A percentile compares a stretch with the other conserved stretches of the same genome.
Conservation (phyloP, 202 grass and related monocot genomes). For the Elaeis oleifera region DNA sequence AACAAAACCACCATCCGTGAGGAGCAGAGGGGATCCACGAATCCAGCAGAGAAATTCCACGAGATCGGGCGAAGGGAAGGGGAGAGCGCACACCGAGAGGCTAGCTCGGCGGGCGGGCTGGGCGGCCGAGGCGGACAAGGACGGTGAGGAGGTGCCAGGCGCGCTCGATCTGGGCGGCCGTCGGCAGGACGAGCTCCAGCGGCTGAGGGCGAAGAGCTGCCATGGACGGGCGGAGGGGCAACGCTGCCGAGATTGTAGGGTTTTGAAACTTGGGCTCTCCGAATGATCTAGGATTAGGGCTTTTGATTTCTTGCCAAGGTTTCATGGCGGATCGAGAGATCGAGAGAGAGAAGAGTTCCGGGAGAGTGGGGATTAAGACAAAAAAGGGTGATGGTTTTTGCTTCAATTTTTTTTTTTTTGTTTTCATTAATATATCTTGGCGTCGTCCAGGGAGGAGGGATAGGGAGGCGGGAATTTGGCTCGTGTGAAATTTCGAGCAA, state of each 20-base stretch:
- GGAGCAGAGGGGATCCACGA: constrained; percentile 44
- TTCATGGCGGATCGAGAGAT: neutral
- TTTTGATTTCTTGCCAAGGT: neutral
- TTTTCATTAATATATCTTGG: neutral
- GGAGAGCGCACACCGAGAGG: constrained; percentile 1
- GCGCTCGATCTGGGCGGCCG: constrained; percentile 28
- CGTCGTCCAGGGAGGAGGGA: constrained; percentile 4
- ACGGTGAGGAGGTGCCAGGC: constrained; percentile 81
- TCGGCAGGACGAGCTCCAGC: neutral
- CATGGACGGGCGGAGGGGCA: neutral
- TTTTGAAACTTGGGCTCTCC: too few species aligned
- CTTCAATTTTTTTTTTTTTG: neutral
- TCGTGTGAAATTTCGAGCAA: constrained; percentile 8
- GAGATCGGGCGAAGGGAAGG: constrained; percentile 2
- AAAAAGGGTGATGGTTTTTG: neutral
- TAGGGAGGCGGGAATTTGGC: constrained; percentile 25
- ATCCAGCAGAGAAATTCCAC: constrained; percentile 44
- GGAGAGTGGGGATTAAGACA: neutral
- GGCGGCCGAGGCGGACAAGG: constrained; percentile 60
- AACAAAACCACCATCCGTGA: constrained; percentile 27
- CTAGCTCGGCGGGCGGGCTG: constrained; percentile 35
- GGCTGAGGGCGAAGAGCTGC: neutral
- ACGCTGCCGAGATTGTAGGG: too few species aligned
- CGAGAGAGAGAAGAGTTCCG: neutral
- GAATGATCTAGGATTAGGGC: neutral